Conservation (phyloP, 495 filamentous ascomycete genomes). For the Beverwykella pulmonaria region DNA sequence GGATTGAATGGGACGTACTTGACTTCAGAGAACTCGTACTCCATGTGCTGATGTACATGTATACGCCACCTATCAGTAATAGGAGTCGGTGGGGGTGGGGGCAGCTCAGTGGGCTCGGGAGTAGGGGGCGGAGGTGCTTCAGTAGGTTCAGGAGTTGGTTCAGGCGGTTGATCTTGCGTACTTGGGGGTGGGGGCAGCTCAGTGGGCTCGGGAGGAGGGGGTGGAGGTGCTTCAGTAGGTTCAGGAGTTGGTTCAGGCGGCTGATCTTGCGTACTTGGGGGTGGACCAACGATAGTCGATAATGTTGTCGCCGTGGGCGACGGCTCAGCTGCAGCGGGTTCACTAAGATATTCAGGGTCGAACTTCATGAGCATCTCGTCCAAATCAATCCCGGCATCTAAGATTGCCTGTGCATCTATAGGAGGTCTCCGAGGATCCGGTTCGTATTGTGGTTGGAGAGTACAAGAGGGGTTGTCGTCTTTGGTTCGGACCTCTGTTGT, state of each 20-base stretch:
- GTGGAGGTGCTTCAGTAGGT: neutral
- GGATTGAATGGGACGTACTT: neutral
- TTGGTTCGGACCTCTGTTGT: neutral
- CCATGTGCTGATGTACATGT: constrained; percentile 1
- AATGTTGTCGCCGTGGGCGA: neutral
- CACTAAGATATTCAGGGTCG: neutral
- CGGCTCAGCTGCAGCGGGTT: neutral
- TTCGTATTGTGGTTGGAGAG: neutral
- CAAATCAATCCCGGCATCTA: neutral
- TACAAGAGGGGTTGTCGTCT: neutral
- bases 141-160: neutral
- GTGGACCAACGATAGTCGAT: neutral
- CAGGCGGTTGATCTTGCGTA: neutral
- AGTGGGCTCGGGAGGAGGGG: neutral
- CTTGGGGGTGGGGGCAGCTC: neutral
- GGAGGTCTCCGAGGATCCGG: neutral
- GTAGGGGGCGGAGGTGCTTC: too few species aligned
- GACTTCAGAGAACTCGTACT: neutral
- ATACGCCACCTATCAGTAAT: constrained; percentile 1
- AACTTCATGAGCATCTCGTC: neutral
- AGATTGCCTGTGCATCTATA: neutral
- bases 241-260: neutral
- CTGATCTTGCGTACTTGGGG: neutral
- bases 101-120: neutral
- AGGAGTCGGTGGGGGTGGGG: neutral